Evolutionary conservation across 1,139 yeast genomes (phyloP).

Genomic region (Nakaseomyces nivariensis): DNA sequence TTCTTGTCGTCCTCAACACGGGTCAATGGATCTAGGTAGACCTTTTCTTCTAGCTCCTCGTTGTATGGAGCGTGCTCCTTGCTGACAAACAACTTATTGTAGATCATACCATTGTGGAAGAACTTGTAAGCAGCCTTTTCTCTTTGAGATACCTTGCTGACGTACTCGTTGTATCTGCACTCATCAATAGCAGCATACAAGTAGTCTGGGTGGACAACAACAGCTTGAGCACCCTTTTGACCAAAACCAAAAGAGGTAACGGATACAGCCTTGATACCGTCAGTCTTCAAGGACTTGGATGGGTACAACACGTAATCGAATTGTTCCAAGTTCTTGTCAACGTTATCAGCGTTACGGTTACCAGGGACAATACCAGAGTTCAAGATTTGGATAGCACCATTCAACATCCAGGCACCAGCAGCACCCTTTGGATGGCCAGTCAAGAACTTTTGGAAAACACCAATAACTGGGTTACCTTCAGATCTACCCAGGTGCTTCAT

Average conservation of each 20-base stretch:
- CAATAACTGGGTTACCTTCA: slow-evolving; percentile 94
- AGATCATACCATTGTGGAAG: slow-evolving; percentile 90
- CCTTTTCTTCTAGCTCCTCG: slow-evolving; percentile 77
- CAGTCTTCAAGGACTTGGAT: slow-evolving; percentile 85
- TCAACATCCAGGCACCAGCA: slow-evolving; percentile 99
- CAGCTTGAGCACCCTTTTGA: slow-evolving; percentile 97
- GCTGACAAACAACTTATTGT: slow-evolving; percentile 84
- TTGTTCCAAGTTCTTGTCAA: slow-evolving; percentile 72
- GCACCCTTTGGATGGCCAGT: slow-evolving; percentile 99
- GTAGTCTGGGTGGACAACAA: slow-evolving; percentile 88
- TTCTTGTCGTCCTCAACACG: slow-evolving; percentile 54
- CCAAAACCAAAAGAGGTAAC: slow-evolving; percentile 98
- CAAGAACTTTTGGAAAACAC: slow-evolving; percentile 96
- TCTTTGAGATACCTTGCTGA: slow-evolving; percentile 62
- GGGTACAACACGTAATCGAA: slow-evolving; percentile 89
- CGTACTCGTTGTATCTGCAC: slow-evolving; percentile 59
- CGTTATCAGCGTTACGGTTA: slow-evolving; percentile 95
- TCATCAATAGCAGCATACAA: slow-evolving; percentile 73
- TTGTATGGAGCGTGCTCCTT: slow-evolving; percentile 89
- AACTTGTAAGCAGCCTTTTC: slow-evolving; percentile 88
- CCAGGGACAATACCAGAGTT: slow-evolving; percentile 96
- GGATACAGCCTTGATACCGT: slow-evolving; percentile 95
- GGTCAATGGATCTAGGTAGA: slow-evolving; percentile 92
- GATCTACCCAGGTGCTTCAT: slow-evolving; percentile 92
- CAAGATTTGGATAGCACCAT: slow-evolving; percentile 91